Base-by-base conservation (phyloP, 2,329 filamentous ascomycete genomes). In the Arthrobotrys iridis region DNA sequence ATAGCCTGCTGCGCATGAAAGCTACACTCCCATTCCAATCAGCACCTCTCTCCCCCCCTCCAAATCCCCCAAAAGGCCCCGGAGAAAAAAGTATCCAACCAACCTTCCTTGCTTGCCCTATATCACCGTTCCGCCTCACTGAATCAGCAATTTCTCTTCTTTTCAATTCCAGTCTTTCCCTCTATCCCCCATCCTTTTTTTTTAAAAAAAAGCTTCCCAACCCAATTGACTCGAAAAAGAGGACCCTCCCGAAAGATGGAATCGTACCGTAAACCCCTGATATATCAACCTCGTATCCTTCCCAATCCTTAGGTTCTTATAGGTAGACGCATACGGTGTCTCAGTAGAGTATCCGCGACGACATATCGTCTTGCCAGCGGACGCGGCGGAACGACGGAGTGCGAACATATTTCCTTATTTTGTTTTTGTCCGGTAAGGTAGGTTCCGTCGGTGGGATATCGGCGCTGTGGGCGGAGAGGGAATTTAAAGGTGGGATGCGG, bases 1-100 rank as follows among this genome's bases (percentile, higher is more conserved):
- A 99, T 97, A 79, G 95, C 95, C 86, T 97, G 93, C 83, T 93
- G 88, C 79, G 95, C 95, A 84, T 99, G 95, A 88, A 99, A 99
- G 80, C 94, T 98, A 80, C 57, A 72, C 65, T 60, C 60, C 77
- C 15, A 20, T 33, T 20, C 8, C n/a, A 43, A 37, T 73, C 60
- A 72, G 59, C 60, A 73, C 33, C 15, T 4, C 3, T 26, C 37
- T 24, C 37, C 15, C 4, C 41, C 11, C 35, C 35, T 28, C 20
- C 26, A 7, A 22, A 22, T 11, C 15, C 7, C 5, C 28, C 62
- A 72, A 73, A 45, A 26, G 52, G 30, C 35, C 10, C 26, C 48
- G 3, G 11, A 28, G 11, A 18, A 4, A 10, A n/a, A 41, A 65
- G 10, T 26, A n/a, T 26, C 40, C 33, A 50, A 68, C 64, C 48